Evolutionary conservation across 768 basidiomycete genomes (phyloP).

Genomic region (Agrocybe chaxingu): DNA sequence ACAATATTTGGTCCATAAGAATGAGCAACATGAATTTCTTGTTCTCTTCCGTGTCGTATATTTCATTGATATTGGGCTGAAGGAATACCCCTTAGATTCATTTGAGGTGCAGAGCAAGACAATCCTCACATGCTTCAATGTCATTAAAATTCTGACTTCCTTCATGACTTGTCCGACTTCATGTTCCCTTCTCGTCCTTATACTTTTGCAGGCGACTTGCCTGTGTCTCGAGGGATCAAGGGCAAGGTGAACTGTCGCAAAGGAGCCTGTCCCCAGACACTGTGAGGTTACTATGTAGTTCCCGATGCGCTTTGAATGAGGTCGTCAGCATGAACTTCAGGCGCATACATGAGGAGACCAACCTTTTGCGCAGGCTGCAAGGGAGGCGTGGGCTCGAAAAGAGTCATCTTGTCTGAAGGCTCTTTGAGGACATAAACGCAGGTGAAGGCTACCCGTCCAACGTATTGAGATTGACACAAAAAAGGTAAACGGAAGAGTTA

Average conservation of each 20-base stretch:
- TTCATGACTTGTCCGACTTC: slow-evolving; percentile 68
- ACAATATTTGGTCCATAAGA: background rate
- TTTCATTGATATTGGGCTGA: slow-evolving; percentile 80
- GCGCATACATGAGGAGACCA: slow-evolving; percentile 8
- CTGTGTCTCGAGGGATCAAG: slow-evolving; percentile 58
- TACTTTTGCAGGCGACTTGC: slow-evolving; percentile 85
- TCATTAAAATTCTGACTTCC: slow-evolving; percentile 72
- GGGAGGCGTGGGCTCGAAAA: slow-evolving; percentile 66
- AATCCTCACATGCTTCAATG: slow-evolving; percentile 61
- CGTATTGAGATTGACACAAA: background rate
- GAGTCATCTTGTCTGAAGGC: slow-evolving; percentile 45
- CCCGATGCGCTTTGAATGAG: slow-evolving; percentile 48
- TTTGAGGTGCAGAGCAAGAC: background rate
- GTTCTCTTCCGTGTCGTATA: slow-evolving; percentile 66
- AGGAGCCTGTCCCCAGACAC: slow-evolving; percentile 77
- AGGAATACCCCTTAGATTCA: background rate
- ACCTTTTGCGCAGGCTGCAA: slow-evolving; percentile 53
- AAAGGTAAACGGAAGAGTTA: slow-evolving; percentile 19
- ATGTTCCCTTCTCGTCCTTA: slow-evolving; percentile 58
- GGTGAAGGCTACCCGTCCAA: slow-evolving; percentile 49
- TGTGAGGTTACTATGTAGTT: slow-evolving; percentile 74
- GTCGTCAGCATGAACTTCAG: background rate
- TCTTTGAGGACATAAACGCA: slow-evolving; percentile 59
- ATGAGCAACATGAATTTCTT: slow-evolving; percentile 52
- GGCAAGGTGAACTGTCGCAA: slow-evolving; percentile 80